Evolutionary conservation across 2,329 filamentous ascomycete genomes (phyloP), one percentile per base, ranked within the genome.

Genomic region (Microdochium trichocladiopsis): DNA sequence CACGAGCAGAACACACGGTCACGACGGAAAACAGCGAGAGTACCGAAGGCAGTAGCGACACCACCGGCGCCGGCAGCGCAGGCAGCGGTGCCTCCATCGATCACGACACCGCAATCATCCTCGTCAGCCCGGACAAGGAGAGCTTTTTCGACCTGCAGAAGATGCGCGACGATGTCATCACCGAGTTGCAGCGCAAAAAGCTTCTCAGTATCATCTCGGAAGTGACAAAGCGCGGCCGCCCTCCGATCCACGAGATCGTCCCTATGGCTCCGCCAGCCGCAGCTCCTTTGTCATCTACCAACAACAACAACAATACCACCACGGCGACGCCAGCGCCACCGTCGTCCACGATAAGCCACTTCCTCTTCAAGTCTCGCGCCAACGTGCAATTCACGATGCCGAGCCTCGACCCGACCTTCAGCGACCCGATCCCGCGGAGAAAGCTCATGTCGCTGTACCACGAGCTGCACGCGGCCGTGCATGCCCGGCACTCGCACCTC

Each of bases 371-470:
- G 70, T 96, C 90, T 16, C 83, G 90, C 54, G 85, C 87, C 21
- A 96, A 99, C 61, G 94, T 99, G 25, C 95, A 99, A 67, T 99
- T 96, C 69, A 87, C 84, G 59, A 96, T 95, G 90, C 88, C 92
- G 1, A 84, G 88, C 0, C 87, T 90, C 55, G 77, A 83, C 10
- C 86, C 89, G 0, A 74, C 84, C 52, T 94, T 94, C 62, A 60
- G 59, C 36, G 59, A 63, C 21, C 66, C 80, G 3, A 72, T 89
- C 48, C 77, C 83, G 43, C 78, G 82, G 50, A 78, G 90, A 65
- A 82, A 84, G 70, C 76, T 96, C 25, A 86, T 97, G 76, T 87
- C 85, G 16, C 75, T 93, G 10, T 99, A 99, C 67, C 86, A 92
- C 63, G 82, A 84, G 57, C 77, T 99, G 1, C 94, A 99, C 65